phyloP scores from a whole-genome alignment of 73 alveolate species.

The Breviolum minutum region DNA sequence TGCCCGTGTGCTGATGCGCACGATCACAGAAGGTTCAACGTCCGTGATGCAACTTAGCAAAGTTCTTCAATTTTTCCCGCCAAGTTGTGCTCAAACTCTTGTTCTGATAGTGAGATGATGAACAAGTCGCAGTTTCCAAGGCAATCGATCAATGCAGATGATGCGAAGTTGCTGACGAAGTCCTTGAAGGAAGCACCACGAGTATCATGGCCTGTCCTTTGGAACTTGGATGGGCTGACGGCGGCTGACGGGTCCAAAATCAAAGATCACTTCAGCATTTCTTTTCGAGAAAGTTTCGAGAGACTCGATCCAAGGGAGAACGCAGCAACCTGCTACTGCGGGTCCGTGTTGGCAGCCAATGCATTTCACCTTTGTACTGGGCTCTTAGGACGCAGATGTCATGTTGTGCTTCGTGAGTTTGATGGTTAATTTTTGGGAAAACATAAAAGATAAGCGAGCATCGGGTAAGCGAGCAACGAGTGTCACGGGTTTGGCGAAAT shows the following conservation, averaged over 20 bases:
- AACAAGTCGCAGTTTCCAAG: neutral
- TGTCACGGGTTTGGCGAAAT: too few relatives aligned
- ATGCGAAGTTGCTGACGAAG: neutral
- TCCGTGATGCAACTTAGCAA: conserved; percentile 26
- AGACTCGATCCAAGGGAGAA: neutral
- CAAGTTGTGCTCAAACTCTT: neutral
- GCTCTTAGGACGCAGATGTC: conserved; percentile 22
- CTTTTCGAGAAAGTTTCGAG: neutral
- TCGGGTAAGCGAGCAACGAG: too few relatives aligned
- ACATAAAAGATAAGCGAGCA: too few relatives aligned
- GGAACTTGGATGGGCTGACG: neutral
- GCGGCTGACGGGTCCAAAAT: neutral
- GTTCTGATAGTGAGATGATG: neutral
- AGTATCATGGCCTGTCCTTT: neutral
- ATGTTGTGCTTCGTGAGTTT: too few relatives aligned
- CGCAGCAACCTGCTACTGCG: conserved; percentile 54
- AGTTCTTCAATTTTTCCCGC: neutral
- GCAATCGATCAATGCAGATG: conserved; percentile 54
- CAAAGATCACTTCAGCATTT: neutral
- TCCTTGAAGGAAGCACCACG: conserved; percentile 51
- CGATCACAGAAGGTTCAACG: conserved; percentile 55
- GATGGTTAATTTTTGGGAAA: too few relatives aligned
- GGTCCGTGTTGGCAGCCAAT: conserved; percentile 78
- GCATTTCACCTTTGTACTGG: conserved; percentile 56
- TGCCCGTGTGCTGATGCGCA: conserved; percentile 57